Percentiles rank a stretch among this genome's conserved stretches.
phyloP scores from a whole-genome alignment of 768 basidiomycete genomes.

The Russula dissimulans region DNA sequence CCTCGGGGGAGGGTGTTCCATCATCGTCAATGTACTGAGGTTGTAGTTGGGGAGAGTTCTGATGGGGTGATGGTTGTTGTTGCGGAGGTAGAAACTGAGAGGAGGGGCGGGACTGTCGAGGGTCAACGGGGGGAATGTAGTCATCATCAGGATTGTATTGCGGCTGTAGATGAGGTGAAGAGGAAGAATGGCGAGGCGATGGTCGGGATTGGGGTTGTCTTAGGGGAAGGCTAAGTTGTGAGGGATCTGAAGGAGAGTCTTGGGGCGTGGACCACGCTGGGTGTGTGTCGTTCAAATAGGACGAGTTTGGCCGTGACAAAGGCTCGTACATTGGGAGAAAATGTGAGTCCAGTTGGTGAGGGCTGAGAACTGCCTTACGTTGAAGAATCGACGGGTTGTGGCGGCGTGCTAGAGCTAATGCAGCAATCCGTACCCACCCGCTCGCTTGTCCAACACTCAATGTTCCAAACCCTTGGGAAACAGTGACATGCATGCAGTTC shows the following conservation, averaged over 20 bases:
- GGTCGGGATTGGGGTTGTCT: neutral
- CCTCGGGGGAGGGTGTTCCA: slow-evolving; percentile 12
- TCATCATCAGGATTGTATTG: slow-evolving; percentile 10
- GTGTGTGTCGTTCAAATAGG: slow-evolving; percentile 8
- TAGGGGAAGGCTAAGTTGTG: neutral
- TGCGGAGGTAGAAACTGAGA: slow-evolving; percentile 4
- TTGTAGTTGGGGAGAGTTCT: slow-evolving; percentile 13
- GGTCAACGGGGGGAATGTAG: neutral
- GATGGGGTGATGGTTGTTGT: neutral
- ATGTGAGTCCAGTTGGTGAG: slow-evolving; percentile 25
- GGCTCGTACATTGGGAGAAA: slow-evolving; percentile 7
- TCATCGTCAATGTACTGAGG: slow-evolving; percentile 18
- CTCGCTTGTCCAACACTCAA: too few relatives aligned
- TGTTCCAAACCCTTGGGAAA: too few relatives aligned
- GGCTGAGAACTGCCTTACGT: too few relatives aligned
- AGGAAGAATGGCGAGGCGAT: slow-evolving; percentile 2
- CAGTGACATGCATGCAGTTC: too few relatives aligned
- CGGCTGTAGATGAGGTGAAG: neutral
- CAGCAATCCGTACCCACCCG: too few relatives aligned
- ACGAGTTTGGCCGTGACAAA: slow-evolving; percentile 7
- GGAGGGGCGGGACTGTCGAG: slow-evolving; percentile 11
- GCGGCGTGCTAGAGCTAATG: too few relatives aligned
- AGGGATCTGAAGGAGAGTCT: neutral
- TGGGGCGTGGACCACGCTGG: neutral
- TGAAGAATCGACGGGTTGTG: too few relatives aligned